A percentile compares a stretch with the other conserved stretches of the same genome.
phyloP scores from a whole-genome alignment of 202 grass and related monocot species.

The Cymbopogon flexuosus region DNA sequence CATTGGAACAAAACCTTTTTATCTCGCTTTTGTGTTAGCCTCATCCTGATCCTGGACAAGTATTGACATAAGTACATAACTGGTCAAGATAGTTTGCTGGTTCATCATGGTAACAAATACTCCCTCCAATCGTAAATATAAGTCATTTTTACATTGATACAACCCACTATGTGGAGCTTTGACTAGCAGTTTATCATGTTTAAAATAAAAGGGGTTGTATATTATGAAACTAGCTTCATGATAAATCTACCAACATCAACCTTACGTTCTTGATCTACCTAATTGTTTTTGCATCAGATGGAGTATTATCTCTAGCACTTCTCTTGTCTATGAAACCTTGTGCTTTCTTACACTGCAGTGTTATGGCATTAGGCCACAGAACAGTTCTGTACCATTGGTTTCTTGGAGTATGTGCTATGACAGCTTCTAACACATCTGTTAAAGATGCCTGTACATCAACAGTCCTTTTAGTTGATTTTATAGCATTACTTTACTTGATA shows the following conservation, averaged over 20 bases:
- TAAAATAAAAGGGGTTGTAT: not conserved
- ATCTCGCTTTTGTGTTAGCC: not conserved
- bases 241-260: not conserved
- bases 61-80: not conserved
- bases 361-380: not conserved
- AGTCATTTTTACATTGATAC: not conserved
- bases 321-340: not conserved
- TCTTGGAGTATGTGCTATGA: not conserved
- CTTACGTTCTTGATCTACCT: too few species aligned
- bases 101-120: not conserved
- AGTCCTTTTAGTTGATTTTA: not conserved
- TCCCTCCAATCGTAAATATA: not conserved
- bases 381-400: not conserved
- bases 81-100: not conserved
- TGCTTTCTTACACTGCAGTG: not conserved
- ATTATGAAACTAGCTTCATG: not conserved
- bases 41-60: constrained; percentile 1
- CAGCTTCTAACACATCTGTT: not conserved
- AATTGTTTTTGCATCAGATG: not conserved
- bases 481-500: not conserved
- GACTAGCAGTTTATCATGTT: not conserved
- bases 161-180: not conserved
- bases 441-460: not conserved
- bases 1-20: not conserved
- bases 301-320: not conserved